These are phyloP conservation scores for Bipolaris bicolor DNA, from an alignment of 2,329 filamentous ascomycete species.

Conservation along the genomic window DNA sequence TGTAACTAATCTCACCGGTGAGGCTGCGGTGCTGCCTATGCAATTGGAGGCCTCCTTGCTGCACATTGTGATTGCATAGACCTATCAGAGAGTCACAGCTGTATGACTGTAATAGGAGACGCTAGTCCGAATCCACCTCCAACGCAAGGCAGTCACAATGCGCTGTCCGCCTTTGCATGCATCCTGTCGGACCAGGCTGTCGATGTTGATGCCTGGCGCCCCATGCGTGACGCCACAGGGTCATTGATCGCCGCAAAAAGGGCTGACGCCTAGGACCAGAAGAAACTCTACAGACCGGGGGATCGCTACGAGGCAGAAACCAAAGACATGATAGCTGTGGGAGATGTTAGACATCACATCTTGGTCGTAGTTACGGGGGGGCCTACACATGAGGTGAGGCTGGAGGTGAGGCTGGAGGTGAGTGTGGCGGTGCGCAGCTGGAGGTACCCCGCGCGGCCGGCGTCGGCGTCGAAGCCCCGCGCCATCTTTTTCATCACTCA, in stretches of 20 bases:
- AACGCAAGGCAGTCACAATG: constrained; percentile 2
- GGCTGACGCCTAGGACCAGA: not conserved
- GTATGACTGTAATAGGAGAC: not conserved
- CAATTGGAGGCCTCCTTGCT: constrained; percentile 8
- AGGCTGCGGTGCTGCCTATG: constrained; percentile 17
- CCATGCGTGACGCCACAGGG: not conserved
- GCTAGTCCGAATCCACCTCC: not conserved
- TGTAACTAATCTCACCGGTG: constrained; percentile 5
- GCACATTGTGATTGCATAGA: not conserved
- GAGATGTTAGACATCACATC: not conserved
- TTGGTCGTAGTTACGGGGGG: not conserved
- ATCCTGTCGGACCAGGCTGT: not conserved
- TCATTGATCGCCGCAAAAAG: not conserved
- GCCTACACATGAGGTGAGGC: not conserved
- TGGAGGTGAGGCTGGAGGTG: not conserved
- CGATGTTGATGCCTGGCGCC: constrained; percentile 1
- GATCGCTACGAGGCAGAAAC: not conserved
- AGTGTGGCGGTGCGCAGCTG: constrained; percentile 10
- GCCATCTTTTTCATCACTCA: constrained; percentile 16
- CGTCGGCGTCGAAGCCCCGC: constrained; percentile 21
- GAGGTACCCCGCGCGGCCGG: constrained; percentile 13
- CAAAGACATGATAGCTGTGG: not conserved
- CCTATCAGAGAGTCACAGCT: not conserved
- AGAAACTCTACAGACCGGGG: not conserved
- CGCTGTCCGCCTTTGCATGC: not conserved